A percentile compares a stretch with the other conserved stretches of the same genome.
Evolutionary conservation across 352 stramenopile genomes (phyloP).

Genomic region (Phytophthora fragariaefolia): DNA sequence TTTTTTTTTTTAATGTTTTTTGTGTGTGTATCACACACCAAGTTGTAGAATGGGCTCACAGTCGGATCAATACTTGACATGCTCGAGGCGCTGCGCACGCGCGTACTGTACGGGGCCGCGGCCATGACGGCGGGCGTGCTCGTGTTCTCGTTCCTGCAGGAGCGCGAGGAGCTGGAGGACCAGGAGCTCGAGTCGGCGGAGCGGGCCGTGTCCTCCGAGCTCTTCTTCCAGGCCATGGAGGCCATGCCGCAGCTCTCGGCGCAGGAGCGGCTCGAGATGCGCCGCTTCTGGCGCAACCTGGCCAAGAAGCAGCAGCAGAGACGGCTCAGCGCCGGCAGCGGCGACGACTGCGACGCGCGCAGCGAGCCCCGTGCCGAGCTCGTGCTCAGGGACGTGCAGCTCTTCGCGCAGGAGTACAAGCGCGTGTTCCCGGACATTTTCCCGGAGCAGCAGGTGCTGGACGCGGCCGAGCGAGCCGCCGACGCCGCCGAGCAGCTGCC

Average conservation of each 20-base stretch:
- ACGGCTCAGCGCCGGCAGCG: conserved; percentile 3
- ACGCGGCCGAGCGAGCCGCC: conserved; percentile 55
- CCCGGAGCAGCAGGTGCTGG: conserved; percentile 67
- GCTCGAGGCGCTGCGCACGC: conserved; percentile 50
- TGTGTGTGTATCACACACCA: neutral
- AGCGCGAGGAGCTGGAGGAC: conserved; percentile 77
- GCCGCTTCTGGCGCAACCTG: conserved; percentile 80
- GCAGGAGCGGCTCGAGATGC: conserved; percentile 74
- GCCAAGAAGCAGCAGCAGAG: conserved; percentile 53
- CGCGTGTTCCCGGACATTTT: conserved; percentile 85
- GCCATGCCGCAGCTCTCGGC: conserved; percentile 53
- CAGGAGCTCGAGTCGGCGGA: conserved; percentile 60
- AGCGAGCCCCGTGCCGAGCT: conserved; percentile 25
- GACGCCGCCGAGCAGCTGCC: conserved; percentile 38
- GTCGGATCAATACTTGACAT: too few species aligned
- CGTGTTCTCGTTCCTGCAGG: conserved; percentile 82
- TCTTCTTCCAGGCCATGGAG: conserved; percentile 77
- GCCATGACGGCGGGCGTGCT: conserved; percentile 82
- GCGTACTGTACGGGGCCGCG: conserved; percentile 74
- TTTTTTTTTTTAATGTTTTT: too few species aligned
- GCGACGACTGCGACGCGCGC: neutral
- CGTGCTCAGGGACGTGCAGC: conserved; percentile 69
- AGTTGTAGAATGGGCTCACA: neutral
- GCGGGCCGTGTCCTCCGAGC: conserved; percentile 56
- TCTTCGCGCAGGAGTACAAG: conserved; percentile 83